Conservation (phyloP, 2,329 filamentous ascomycete genomes). For the Cercospora sp. region DNA sequence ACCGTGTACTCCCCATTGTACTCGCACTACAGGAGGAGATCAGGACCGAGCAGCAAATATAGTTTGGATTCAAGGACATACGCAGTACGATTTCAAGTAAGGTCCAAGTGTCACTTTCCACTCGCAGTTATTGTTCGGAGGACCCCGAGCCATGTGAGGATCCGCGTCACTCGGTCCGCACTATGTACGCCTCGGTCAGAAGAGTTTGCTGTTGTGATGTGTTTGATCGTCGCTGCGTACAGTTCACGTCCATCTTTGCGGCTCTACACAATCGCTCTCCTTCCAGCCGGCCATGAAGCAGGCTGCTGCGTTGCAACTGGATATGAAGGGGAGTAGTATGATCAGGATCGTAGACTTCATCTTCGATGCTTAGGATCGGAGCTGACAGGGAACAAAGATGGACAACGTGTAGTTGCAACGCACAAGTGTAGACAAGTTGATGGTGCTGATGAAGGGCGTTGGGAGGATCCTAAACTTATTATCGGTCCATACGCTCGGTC, state of each 20-base stretch:
- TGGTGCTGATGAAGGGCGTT: not conserved
- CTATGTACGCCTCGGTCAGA: not conserved
- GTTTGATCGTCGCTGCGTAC: not conserved
- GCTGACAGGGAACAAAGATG: not conserved
- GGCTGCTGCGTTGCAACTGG: not conserved
- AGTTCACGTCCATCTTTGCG: not conserved
- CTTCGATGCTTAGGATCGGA: not conserved
- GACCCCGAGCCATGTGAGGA: not conserved
- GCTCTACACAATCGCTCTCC: not conserved
- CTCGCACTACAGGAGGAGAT: not conserved
- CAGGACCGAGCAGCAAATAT: not conserved
- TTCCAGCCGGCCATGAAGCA: not conserved
- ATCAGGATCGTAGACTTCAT: not conserved
- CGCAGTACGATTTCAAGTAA: not conserved
- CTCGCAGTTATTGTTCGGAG: not conserved
- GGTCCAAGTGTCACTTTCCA: not conserved
- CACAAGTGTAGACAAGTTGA: no score
- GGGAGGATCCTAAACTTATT: not conserved
- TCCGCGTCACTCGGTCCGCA: not conserved
- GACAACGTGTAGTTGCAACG: not conserved
- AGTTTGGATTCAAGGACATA: not conserved
- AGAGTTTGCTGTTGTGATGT: not conserved
- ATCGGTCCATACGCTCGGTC: not conserved
- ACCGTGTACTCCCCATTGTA: not conserved
- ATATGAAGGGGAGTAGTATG: not conserved